phyloP scores from a whole-genome alignment of 1,284 basidiomycete species.

The Pyrrhoderma noxium region DNA sequence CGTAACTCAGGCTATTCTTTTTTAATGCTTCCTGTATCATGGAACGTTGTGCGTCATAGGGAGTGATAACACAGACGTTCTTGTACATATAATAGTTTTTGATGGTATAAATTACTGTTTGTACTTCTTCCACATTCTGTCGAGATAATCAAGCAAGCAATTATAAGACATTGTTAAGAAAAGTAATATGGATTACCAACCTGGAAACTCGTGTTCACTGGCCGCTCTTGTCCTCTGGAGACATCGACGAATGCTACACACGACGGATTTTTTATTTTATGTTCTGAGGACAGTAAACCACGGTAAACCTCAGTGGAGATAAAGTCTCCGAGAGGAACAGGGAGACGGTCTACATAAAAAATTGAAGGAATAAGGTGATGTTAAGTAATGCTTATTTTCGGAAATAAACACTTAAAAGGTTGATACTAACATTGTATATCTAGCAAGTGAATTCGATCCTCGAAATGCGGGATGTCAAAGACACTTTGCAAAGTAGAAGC shows the following conservation, averaged over 20 bases:
- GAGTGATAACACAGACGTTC: conserved; percentile 44
- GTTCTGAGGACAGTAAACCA: conserved; percentile 32
- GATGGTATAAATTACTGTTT: conserved; percentile 35
- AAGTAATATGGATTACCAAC: conserved; percentile 26
- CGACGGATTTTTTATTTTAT: conserved; percentile 24
- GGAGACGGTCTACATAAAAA: conserved; percentile 40
- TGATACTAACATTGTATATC: conserved; percentile 38
- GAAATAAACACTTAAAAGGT: no score
- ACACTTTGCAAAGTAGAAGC: conserved; percentile 35
- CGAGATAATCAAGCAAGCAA: no score
- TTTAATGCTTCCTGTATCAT: conserved; percentile 36
- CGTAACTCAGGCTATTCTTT: conserved; percentile 31
- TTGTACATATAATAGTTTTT: conserved; percentile 31
- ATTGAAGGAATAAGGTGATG: background rate
- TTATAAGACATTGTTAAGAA: no score
- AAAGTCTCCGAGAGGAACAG: conserved; percentile 38
- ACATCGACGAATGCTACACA: conserved; percentile 42
- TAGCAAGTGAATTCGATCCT: conserved; percentile 30
- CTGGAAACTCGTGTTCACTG: conserved; percentile 35
- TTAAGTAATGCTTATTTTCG: no score
- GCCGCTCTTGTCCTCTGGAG: conserved; percentile 29
- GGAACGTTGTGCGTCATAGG: conserved; percentile 47
- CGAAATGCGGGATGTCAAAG: conserved; percentile 40
- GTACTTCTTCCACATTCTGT: conserved; percentile 27
- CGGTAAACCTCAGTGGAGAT: conserved; percentile 40